Percentiles rank a stretch among this genome's conserved stretches.
phyloP scores from a whole-genome alignment of 1,139 yeast genomes.

The Lodderomyces pseudojiufengensis region DNA sequence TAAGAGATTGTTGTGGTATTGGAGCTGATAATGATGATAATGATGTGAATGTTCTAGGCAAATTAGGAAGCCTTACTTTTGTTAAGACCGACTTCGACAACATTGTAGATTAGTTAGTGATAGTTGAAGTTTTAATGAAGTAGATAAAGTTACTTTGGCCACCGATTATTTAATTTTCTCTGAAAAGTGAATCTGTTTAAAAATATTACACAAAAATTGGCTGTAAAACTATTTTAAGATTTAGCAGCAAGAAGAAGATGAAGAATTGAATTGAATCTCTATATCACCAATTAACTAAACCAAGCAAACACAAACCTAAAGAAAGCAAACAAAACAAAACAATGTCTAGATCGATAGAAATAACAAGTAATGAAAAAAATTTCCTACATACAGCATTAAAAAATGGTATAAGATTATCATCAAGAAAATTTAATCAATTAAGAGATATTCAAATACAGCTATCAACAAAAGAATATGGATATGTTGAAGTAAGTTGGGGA shows the following conservation, averaged over 20 bases:
- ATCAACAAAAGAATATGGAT: conserved; percentile 69
- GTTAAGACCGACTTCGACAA: background rate
- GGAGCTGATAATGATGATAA: conserved; percentile 2
- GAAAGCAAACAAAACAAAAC: background rate
- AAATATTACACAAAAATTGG: no score
- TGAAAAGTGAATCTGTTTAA: no score
- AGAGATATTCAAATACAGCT: conserved; percentile 62
- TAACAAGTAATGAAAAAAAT: conserved; percentile 62
- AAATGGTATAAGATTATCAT: conserved; percentile 52
- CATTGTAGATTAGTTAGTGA: conserved; percentile 6
- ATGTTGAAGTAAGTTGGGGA: conserved; percentile 75
- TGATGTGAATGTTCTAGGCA: background rate
- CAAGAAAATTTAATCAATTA: conserved; percentile 59
- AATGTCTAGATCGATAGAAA: conserved; percentile 56
- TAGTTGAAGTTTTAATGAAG: background rate
- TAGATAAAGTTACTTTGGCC: conserved; percentile 1
- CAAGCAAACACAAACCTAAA: no score
- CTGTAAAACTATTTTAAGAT: background rate
- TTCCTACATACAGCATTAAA: conserved; percentile 63
- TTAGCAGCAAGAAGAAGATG: background rate
- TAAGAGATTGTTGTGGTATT: conserved; percentile 26
- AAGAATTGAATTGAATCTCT: no score
- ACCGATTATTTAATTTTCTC: background rate
- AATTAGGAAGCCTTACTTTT: background rate
- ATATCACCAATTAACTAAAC: no score